Base-by-base conservation (phyloP, 2,329 filamentous ascomycete species). In the Gliomastix tumulicola region DNA sequence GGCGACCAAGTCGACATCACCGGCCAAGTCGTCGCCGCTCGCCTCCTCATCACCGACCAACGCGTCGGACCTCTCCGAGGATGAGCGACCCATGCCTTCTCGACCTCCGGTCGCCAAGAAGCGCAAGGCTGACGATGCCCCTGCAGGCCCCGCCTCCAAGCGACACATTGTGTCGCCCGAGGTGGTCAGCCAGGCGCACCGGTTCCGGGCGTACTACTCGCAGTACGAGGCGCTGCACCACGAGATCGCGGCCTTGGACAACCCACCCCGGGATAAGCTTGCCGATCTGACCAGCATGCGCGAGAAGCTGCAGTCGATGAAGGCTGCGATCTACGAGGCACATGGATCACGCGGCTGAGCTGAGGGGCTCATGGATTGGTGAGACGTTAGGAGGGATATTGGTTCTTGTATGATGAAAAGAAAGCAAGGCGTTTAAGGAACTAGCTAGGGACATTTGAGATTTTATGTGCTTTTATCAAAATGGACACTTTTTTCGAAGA, bases 1-100 rank as follows among this genome's bases (percentile, higher is more conserved):
- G 40, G 64, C 63, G 40, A 63, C 59, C 50, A 74, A 74, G 54
- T 61, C 68, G 42, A 79, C 69, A 1, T 79, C 75, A 7, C 76
- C 75, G 1, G 64, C 65, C 35, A 82, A 82, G 51, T 81, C 78
- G 3, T 82, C 78, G 9, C 78, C 77, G 5, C 60, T 82, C 15
- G 76, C 76, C n/a, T 76, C 76, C 2, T 81, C 77, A 7, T 76
- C 77, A 11, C 77, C 77, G 0, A 80, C 77, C 7, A 82, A 81
- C 43, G 78, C 76, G 2, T 80, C 76, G 2, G 77, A 82, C 39
- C 57, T 80, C 25, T 76, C 79, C 21, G 62, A 68, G 44, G 46
- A 62, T 31, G 42, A 51, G n/a, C 49, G 21, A 28, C 36, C 21
- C 4, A 30, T 23, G 20, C 36, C 36, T 22, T n/a, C n/a, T n/a